Evolutionary conservation across 176 grass and related monocot species (phyloP), one percentile per base, ranked within the genome.

Genomic region (Aegilops sharonensis): DNA sequence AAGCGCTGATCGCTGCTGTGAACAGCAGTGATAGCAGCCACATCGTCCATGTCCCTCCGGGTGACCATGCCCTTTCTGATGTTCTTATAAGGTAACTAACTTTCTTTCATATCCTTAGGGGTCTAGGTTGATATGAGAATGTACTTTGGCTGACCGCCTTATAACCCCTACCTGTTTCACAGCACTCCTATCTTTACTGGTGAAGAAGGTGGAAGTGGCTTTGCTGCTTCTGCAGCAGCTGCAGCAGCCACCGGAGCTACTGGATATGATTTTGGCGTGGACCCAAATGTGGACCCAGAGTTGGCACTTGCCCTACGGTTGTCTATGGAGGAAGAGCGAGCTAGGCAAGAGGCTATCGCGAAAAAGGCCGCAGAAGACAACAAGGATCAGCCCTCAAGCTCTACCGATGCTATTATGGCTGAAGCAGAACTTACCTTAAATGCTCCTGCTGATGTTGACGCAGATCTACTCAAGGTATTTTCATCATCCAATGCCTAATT

Each of bases 301-400:
- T 87, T 99, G 85, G 97, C 92, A 27, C 87, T 99, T 36, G 97
- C 97, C 13, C 83, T 99, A 62, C 89, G 97, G 56, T 83, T 99
- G 57, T 99, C 97, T 61, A 99, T 99, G 97, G 97, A 99, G 86
- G 97, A 99, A 79, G 97, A 99, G 78, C 84, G 97, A 61, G 97
- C 94, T 62, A 92, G 97, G 64, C 97, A 94, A 85, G 97, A 99
- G 52, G 92, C 97, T 62, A 91, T 93, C 72, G 89, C 91, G 0
- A 96, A 94, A 79, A 96, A 90, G 76, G 87, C 94, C 37, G 78
- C 91, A 48, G 91, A 96, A 68, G 91, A 94, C 50, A 54, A 54
- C 50, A 54, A 54, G 50, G 50, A 69, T 29, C 89, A 89, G 31
- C 85, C 85, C 35, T 87, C 89, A 52, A 89, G 91, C 65, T 88